A percentile compares a stretch with the other conserved stretches of the same genome.
Evolutionary conservation across 495 filamentous ascomycete species (phyloP).

Genomic region (Sordaria brevicollis): DNA sequence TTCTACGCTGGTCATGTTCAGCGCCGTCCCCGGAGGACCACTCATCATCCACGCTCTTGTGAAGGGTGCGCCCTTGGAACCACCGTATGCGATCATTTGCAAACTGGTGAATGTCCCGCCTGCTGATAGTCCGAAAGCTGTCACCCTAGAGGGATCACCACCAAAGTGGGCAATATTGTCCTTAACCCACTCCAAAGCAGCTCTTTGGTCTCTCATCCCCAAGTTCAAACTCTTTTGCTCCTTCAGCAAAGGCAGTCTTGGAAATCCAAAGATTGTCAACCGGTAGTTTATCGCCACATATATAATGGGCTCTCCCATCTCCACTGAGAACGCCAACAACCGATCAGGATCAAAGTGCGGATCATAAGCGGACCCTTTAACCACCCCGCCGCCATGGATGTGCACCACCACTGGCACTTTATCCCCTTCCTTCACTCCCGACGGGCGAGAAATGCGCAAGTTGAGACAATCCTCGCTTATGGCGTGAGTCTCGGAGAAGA

Average conservation of each 20-base stretch:
- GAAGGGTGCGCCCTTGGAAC: conserved; percentile 22
- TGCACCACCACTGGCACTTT: conserved; percentile 34
- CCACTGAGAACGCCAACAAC: conserved; percentile 24
- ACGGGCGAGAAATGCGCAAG: conserved; percentile 29
- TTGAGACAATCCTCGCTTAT: conserved; percentile 33
- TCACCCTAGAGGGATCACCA: conserved; percentile 21
- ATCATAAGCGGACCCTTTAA: conserved; percentile 28
- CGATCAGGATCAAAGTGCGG: conserved; percentile 24
- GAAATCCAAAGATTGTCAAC: conserved; percentile 18
- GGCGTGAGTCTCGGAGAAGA: conserved; percentile 23
- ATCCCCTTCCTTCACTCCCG: conserved; percentile 10
- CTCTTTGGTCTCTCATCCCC: conserved; percentile 21
- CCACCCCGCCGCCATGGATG: conserved; percentile 30
- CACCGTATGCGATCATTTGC: conserved; percentile 24
- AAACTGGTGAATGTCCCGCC: conserved; percentile 19
- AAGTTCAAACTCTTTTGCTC: conserved; percentile 16
- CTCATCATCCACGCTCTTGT: conserved; percentile 31
- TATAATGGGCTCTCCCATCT: conserved; percentile 25
- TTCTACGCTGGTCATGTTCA: conserved; percentile 28
- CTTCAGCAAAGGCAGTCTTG: conserved; percentile 1
- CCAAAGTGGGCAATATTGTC: conserved; percentile 45
- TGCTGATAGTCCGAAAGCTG: conserved; percentile 4
- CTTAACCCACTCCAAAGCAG: conserved; percentile 23
- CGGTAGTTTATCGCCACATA: conserved; percentile 23
- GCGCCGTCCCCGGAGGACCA: conserved; percentile 29